These are phyloP conservation scores for Peniophora sp. DNA, from an alignment of 1,284 basidiomycete species.

Conservation along the genomic window DNA sequence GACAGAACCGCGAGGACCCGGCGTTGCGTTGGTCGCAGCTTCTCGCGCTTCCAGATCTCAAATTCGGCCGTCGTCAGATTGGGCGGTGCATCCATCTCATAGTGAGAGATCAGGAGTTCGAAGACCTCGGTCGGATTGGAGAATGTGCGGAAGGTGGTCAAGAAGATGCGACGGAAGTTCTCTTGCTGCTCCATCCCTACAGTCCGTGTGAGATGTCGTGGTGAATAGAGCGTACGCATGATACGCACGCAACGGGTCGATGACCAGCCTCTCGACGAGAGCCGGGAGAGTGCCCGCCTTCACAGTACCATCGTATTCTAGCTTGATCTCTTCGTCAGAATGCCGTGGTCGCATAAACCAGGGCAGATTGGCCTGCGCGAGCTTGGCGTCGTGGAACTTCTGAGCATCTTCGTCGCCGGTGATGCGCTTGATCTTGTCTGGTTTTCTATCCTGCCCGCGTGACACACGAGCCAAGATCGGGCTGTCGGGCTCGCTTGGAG, in stretches of 20 bases:
- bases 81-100: slow-evolving; percentile 47
- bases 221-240: not conserved
- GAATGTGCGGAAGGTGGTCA: slow-evolving; percentile 77
- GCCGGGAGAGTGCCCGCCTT: slow-evolving; percentile 62
- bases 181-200: slow-evolving; percentile 38
- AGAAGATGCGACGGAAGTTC: slow-evolving; percentile 57
- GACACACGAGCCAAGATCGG: not conserved
- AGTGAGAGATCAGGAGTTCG: slow-evolving; percentile 58
- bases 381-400: slow-evolving; percentile 26
- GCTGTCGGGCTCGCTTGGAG: slow-evolving; percentile 9
- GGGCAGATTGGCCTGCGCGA: slow-evolving; percentile 33
- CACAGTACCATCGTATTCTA: slow-evolving; percentile 50
- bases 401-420: slow-evolving; percentile 39
- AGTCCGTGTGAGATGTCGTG: slow-evolving; percentile 15
- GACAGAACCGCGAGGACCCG: slow-evolving; percentile 49
- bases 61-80: slow-evolving; percentile 43
- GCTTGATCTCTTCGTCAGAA: slow-evolving; percentile 42
- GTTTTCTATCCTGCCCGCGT: slow-evolving; percentile 12
- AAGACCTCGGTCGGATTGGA: slow-evolving; percentile 62
- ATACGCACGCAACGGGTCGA: slow-evolving; percentile 44
- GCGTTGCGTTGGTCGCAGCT: slow-evolving; percentile 46
- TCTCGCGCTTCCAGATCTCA: slow-evolving; percentile 58
- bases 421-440: slow-evolving; percentile 31
- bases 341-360: slow-evolving; percentile 65
- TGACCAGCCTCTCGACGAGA: slow-evolving; percentile 62